These are phyloP conservation scores for Phytophthora europaea DNA, from an alignment of 352 stramenopile species.

Conservation along the genomic window DNA sequence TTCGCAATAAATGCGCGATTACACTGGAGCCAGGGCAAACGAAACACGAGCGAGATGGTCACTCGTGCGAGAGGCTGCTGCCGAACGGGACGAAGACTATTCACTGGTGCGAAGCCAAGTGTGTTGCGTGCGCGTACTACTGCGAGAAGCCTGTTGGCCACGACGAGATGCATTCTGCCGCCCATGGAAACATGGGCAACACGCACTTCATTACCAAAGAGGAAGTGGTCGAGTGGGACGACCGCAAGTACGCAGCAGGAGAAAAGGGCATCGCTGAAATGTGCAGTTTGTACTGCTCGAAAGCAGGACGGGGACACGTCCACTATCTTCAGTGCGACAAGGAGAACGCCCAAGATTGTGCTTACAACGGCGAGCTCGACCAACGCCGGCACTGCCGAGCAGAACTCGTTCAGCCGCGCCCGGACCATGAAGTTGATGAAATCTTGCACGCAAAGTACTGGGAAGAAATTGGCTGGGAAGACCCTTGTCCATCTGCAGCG, in stretches of 20 bases:
- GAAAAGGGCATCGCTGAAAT: constrained; percentile 43
- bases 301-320: constrained; percentile 36
- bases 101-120: constrained; percentile 33
- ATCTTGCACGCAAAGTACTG: constrained; percentile 42
- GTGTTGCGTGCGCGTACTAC: constrained; percentile 35
- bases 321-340: constrained; percentile 40
- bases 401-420: constrained; percentile 8
- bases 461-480: constrained; percentile 42
- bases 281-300: constrained; percentile 41
- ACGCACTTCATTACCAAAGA: constrained; percentile 35
- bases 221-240: constrained; percentile 14
- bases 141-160: constrained; percentile 42
- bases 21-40: background rate
- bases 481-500: constrained; percentile 39
- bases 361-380: constrained; percentile 18
- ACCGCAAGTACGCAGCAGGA: constrained; percentile 30
- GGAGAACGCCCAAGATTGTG: constrained; percentile 13
- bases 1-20: background rate
- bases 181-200: constrained; percentile 47
- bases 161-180: constrained; percentile 22
- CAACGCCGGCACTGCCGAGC: constrained; percentile 35
- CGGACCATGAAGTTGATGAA: constrained; percentile 29
- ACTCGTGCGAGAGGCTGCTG: background rate
- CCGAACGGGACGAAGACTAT: constrained; percentile 4
- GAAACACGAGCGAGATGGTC: background rate